These are phyloP conservation scores for Aspergillus olivimuriae DNA, from an alignment of 495 filamentous ascomycete species.

Conservation along the genomic window DNA sequence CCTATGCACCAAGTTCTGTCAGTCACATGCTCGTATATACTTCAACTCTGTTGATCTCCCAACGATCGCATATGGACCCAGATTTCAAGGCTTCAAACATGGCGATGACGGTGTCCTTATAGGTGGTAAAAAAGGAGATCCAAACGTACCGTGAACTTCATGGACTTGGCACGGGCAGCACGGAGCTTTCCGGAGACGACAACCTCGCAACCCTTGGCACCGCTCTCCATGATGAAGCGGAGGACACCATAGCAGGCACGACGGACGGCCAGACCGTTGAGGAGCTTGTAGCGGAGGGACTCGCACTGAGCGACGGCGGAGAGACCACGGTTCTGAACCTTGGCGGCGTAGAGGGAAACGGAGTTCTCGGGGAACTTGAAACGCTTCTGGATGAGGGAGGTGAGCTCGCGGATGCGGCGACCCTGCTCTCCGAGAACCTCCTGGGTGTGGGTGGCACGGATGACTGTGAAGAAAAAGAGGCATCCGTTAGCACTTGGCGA, in stretches of 20 bases:
- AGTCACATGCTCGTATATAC: no score
- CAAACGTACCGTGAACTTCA: slow-evolving; percentile 98
- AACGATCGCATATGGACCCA: no score
- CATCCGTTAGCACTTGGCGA: slow-evolving; percentile 32
- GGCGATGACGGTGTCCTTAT: no score
- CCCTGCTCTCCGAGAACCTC: slow-evolving; percentile 99
- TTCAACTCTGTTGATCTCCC: no score
- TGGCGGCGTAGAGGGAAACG: slow-evolving; percentile 98
- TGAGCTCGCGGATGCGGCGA: slow-evolving; percentile 98
- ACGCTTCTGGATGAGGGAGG: slow-evolving; percentile 99
- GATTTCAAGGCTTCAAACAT: not conserved
- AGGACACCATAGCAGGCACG: slow-evolving; percentile 99
- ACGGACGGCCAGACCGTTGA: slow-evolving; percentile 96
- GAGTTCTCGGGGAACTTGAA: slow-evolving; percentile 99
- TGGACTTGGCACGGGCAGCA: slow-evolving; percentile 97
- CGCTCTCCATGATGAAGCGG: slow-evolving; percentile 99
- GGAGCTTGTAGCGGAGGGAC: slow-evolving; percentile 98
- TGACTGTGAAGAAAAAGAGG: slow-evolving; percentile 50
- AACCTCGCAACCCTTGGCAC: slow-evolving; percentile 99
- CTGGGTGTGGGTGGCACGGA: slow-evolving; percentile 99
- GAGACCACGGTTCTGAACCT: slow-evolving; percentile 99
- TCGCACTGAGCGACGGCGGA: slow-evolving; percentile 99
- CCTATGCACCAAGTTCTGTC: slow-evolving; percentile 37
- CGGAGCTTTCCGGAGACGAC: slow-evolving; percentile 98
- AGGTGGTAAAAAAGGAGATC: no score